A percentile compares a stretch with the other conserved stretches of the same genome.
phyloP scores from a whole-genome alignment of 129 eudicot species.

The Pseudognaphalium luteoalbum region DNA sequence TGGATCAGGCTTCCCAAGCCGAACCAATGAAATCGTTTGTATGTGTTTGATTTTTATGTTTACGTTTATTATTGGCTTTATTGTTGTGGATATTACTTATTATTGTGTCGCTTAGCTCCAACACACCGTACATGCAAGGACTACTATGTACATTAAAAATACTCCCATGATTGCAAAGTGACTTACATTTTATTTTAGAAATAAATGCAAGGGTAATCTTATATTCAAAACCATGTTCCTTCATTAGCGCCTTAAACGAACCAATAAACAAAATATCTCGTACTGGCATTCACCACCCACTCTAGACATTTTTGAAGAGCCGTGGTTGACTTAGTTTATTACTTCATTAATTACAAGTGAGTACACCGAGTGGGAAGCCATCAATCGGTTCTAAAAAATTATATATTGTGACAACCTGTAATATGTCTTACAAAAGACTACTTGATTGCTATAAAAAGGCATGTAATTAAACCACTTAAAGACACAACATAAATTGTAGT shows the following conservation, averaged over 20 bases:
- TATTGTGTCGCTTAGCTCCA: no score
- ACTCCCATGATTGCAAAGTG: no score
- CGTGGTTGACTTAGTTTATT: neutral
- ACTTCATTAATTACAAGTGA: no score
- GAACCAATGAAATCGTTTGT: no score
- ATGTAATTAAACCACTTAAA: neutral
- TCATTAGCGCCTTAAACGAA: neutral
- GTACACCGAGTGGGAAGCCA: conserved; percentile 7
- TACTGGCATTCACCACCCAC: conserved; percentile 4
- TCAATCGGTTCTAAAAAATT: neutral
- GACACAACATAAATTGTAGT: neutral
- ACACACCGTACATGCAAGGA: no score
- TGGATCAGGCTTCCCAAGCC: no score
- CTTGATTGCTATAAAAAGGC: conserved; percentile 22
- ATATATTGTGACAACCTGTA: conserved; percentile 19
- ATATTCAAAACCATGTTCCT: neutral
- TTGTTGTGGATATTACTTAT: no score
- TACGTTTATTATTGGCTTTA: no score
- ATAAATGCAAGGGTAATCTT: neutral
- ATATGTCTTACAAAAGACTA: neutral
- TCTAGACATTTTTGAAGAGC: neutral
- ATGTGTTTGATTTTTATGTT: no score
- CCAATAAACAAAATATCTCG: neutral
- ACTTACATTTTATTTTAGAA: neutral
- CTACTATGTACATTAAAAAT: no score